phyloP scores from a whole-genome alignment of 148 eudicot genomes.

The Agrostemma githago region DNA sequence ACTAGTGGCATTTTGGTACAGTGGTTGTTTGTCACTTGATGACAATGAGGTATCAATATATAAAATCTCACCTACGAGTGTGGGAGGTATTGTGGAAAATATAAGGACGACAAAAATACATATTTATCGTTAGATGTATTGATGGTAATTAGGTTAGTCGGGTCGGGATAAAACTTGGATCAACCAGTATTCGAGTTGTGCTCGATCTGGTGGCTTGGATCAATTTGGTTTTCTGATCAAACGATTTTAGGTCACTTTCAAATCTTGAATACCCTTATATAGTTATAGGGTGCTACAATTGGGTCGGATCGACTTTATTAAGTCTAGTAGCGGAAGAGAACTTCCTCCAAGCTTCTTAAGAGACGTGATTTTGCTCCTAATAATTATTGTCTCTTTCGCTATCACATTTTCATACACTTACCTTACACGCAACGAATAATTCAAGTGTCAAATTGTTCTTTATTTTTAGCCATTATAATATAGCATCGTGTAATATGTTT shows the following conservation, averaged over 20 bases:
- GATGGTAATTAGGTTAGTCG: no score
- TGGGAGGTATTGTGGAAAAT: no score
- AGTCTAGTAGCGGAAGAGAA: neutral
- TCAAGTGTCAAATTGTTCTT: neutral
- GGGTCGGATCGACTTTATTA: no score
- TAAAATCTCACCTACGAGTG: neutral
- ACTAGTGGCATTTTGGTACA: neutral
- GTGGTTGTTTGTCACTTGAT: neutral
- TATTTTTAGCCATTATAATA: neutral
- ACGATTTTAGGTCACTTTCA: no score
- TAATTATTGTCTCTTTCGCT: neutral
- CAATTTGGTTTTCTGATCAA: no score
- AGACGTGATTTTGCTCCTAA: slow-evolving; percentile 2
- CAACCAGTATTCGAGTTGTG: no score
- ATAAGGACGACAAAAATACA: no score
- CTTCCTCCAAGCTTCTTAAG: neutral
- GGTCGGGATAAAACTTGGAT: no score
- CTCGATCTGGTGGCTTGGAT: no score
- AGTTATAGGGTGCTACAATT: no score
- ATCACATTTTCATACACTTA: slow-evolving; percentile 1
- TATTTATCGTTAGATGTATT: no score
- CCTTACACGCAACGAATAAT: slow-evolving; percentile 4
- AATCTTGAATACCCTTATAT: no score
- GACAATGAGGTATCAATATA: neutral
- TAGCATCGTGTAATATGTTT: neutral